Evolutionary conservation across 768 basidiomycete genomes (phyloP).

Genomic region (Mycena crocata): DNA sequence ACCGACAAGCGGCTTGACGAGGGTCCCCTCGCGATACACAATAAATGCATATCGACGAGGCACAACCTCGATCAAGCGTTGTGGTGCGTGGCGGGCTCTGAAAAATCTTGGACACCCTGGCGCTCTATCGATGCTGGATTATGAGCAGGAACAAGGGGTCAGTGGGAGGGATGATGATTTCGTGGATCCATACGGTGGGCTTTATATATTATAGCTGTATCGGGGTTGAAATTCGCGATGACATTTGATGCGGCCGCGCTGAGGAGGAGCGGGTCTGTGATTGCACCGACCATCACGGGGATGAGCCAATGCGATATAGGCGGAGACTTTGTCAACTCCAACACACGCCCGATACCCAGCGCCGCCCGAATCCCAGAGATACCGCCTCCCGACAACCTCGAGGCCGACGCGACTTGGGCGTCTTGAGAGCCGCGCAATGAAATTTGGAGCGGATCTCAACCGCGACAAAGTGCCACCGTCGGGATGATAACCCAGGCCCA

Average conservation of each 20-base stretch:
- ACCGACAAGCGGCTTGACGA: constrained; percentile 38
- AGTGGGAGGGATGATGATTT: background rate
- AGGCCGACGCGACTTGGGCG: too few relatives aligned
- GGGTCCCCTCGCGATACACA: constrained; percentile 4
- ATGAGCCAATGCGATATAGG: constrained; percentile 12
- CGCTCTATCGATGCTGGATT: background rate
- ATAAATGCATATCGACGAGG: background rate
- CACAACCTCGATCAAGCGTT: constrained; percentile 28
- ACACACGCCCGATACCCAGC: too few relatives aligned
- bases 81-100: constrained; percentile 26
- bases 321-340: constrained; percentile 28
- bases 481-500: too few relatives aligned
- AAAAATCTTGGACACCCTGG: background rate
- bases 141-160: background rate
- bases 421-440: too few relatives aligned
- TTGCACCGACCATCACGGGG: constrained; percentile 30
- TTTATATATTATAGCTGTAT: constrained; percentile 17
- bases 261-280: constrained; percentile 19
- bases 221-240: constrained; percentile 21
- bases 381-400: too few relatives aligned
- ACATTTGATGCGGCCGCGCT: constrained; percentile 17
- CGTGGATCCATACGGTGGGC: background rate
- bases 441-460: too few relatives aligned
- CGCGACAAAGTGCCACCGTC: too few relatives aligned
- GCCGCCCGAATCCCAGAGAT: too few relatives aligned